Evolutionary conservation across 2,329 filamentous ascomycete species (phyloP).

Genomic region (Rutstroemia sydowiana): DNA sequence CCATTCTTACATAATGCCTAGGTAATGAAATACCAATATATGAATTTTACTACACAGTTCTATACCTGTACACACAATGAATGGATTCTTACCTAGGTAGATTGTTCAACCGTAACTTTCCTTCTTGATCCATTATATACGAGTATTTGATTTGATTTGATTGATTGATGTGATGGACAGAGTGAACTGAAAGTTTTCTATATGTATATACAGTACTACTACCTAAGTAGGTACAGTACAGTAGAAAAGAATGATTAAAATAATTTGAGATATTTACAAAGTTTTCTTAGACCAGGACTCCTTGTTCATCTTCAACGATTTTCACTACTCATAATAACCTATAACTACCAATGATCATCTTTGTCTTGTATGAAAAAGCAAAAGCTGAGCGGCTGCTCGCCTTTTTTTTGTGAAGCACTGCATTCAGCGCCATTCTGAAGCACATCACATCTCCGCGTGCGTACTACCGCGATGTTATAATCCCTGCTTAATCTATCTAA

Average conservation of each 20-base stretch:
- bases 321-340: conserved; percentile 1
- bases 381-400: conserved; percentile 25
- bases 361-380: background rate
- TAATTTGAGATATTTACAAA: conserved; percentile 4
- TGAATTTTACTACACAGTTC: too few relatives aligned
- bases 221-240: too few relatives aligned
- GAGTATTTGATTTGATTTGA: too few relatives aligned
- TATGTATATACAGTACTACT: too few relatives aligned
- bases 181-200: too few relatives aligned
- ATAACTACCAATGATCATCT: background rate
- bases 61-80: too few relatives aligned
- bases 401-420: conserved; percentile 14
- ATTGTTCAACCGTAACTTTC: too few relatives aligned
- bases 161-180: too few relatives aligned
- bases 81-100: too few relatives aligned
- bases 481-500: conserved; percentile 21
- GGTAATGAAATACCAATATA: too few relatives aligned
- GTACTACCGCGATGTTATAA: conserved; percentile 21
- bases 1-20: too few relatives aligned
- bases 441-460: conserved; percentile 25
- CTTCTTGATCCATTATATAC: too few relatives aligned
- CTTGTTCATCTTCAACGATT: background rate
- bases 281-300: background rate
- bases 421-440: conserved; percentile 21
- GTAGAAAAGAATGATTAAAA: background rate